Conservation (phyloP, 345 rosid species). For the Hypericum perforatum region DNA sequence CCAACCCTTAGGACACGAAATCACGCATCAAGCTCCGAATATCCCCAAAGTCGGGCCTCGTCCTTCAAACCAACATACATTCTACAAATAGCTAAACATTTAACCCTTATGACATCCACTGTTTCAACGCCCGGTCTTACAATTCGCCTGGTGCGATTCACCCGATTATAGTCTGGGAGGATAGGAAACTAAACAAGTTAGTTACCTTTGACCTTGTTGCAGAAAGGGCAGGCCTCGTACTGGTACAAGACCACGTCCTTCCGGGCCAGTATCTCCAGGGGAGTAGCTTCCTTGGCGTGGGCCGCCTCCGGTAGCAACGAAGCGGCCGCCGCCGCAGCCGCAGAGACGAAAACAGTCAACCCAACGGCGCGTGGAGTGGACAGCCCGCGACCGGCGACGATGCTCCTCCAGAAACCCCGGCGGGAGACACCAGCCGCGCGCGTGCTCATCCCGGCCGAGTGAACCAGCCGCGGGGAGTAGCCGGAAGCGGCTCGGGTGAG, state of each 20-base stretch:
- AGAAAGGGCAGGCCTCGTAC: constrained; percentile 95
- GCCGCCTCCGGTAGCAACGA: constrained; percentile 41
- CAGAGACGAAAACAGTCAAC: constrained; percentile 42
- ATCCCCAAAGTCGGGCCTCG: too few species aligned
- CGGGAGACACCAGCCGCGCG: constrained; percentile 16
- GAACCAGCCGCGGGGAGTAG: constrained; percentile 18
- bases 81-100: too few species aligned
- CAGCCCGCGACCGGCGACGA: constrained; percentile 18
- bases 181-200: too few species aligned
- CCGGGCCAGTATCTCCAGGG: constrained; percentile 31
- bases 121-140: too few species aligned
- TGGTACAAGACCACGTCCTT: constrained; percentile 79
- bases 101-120: too few species aligned
- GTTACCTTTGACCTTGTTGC: constrained; percentile 86
- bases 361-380: constrained; percentile 29
- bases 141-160: too few species aligned
- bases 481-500: constrained; percentile 11
- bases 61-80: too few species aligned
- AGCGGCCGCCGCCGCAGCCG: constrained; percentile 21
- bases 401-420: constrained; percentile 22
- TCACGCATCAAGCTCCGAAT: too few species aligned
- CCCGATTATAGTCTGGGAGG: too few species aligned
- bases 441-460: constrained; percentile 24
- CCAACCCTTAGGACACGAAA: too few species aligned
- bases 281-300: constrained; percentile 53